Conservation (phyloP, 352 stramenopile genomes). For the Phytophthora pluvialis region DNA sequence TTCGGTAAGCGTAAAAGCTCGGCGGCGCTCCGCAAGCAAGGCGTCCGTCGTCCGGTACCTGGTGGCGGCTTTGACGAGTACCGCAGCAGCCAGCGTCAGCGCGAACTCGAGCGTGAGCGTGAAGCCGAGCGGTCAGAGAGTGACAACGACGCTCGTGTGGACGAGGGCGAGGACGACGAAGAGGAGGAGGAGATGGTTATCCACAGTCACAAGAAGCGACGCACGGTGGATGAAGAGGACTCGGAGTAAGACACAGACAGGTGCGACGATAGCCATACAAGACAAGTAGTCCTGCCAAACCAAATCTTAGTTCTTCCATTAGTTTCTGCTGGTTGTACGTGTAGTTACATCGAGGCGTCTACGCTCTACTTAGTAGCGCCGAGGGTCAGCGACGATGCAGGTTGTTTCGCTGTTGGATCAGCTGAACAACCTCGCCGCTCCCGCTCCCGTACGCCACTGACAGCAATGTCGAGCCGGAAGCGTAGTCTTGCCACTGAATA, state of each 20-base stretch:
- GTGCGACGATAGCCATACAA: not conserved
- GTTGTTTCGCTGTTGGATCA: conserved; percentile 21
- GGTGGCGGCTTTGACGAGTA: conserved; percentile 87
- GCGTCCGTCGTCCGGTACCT: conserved; percentile 50
- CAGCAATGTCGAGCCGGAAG: conserved; percentile 24
- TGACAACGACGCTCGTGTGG: conserved; percentile 51
- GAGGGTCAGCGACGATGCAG: conserved; percentile 9
- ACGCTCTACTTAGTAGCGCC: not conserved
- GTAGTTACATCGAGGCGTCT: conserved; percentile 4
- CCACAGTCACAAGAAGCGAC: conserved; percentile 77
- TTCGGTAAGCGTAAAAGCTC: conserved; percentile 67
- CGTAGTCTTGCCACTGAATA: conserved; percentile 28
- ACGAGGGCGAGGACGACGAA: conserved; percentile 75
- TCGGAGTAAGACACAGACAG: conserved; percentile 61
- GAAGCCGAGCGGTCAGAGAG: conserved; percentile 76
- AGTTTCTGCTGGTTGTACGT: conserved; percentile 1
- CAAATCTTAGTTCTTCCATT: conserved; percentile 18
- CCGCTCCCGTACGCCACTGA: conserved; percentile 27
- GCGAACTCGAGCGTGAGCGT: conserved; percentile 46
- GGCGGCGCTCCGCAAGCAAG: conserved; percentile 32
- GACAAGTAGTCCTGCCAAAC: not conserved
- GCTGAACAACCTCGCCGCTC: conserved; percentile 17
- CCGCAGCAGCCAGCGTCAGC: conserved; percentile 50
- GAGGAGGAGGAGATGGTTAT: conserved; percentile 84
- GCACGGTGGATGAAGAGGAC: conserved; percentile 83